Evolutionary conservation across 257 asterid species (phyloP), one percentile per base, ranked within the genome.

Genomic region (Penstemon barbatus): DNA sequence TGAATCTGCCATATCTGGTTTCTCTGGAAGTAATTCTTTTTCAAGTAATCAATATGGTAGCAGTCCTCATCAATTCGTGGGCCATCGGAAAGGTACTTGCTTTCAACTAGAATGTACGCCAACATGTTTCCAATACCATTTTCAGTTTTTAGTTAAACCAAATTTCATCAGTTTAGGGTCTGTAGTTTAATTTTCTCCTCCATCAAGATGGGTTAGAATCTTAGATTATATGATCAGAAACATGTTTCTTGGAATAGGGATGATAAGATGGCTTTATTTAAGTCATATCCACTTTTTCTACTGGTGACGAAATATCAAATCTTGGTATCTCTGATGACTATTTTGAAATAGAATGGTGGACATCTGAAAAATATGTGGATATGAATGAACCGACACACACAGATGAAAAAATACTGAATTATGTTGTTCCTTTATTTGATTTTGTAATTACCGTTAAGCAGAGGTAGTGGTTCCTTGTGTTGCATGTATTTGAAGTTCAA

Each of bases 61-160:
- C 77, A 82, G 93, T 74, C 43, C 80, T 38, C 95, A 89, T 83
- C 96, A 89, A 75, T 72, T 59, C 58, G 61, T 44, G 71, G 92
- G 95, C 45, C 95, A 89, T 80, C 96, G 84, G 71, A 94, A 87
- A 89, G 93, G 98, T 89, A 82, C 65, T 50, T 53, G 3, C 53
- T 71, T 73, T 46, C 52, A 18, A 50, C 70, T 59, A 46, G 71
- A 15, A 64, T 76, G 54, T 63, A 18, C 8, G 6, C 40, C 44
- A 36, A 41, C 38, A 61, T 49, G 4, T 25, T 25, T 11, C 25
- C 57, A n/a, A 15, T 41, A 7, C 36, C 54, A 60, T 65, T 53
- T 61, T 45, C 8, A 53, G 5, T 51, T 40, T 46, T 11, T 57
- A 37, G 44, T 8, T 44, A 25, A 25, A 25, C 33, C 58, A 63